Percentiles rank a stretch among this genome's conserved stretches.
Evolutionary conservation across 2,329 filamentous ascomycete species (phyloP).

Genomic region (Neocatenulostroma microsporum): DNA sequence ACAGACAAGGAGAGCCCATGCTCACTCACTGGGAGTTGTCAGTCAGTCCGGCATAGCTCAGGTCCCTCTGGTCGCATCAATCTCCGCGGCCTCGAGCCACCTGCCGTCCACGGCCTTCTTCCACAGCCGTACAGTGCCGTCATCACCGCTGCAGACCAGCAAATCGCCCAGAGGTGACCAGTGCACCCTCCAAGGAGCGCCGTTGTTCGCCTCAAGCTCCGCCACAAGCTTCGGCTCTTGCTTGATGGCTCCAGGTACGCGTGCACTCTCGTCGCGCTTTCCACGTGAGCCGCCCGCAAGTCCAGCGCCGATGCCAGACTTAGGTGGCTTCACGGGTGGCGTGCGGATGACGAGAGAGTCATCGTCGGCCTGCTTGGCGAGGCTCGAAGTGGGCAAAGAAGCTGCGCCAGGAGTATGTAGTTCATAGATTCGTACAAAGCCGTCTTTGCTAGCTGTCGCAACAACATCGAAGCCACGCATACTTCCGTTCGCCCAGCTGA

Average conservation of each 20-base stretch:
- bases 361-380: conserved; percentile 13
- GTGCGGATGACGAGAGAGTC: conserved; percentile 7
- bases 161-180: conserved; percentile 59
- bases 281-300: conserved; percentile 42
- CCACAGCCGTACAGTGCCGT: conserved; percentile 52
- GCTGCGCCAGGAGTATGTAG: conserved; percentile 53
- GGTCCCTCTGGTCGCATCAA: conserved; percentile 29
- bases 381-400: conserved; percentile 34
- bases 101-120: conserved; percentile 42
- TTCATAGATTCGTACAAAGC: conserved; percentile 80
- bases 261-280: conserved; percentile 47
- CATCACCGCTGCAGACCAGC: conserved; percentile 67
- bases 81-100: conserved; percentile 44
- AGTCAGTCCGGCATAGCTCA: too few species aligned
- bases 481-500: conserved; percentile 88
- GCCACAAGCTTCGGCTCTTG: conserved; percentile 59
- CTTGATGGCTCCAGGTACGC: conserved; percentile 55
- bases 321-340: conserved; percentile 23
- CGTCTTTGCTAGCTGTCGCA: conserved; percentile 89
- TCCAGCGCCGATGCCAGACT: conserved; percentile 49
- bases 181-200: conserved; percentile 68
- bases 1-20: too few species aligned
- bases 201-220: conserved; percentile 58
- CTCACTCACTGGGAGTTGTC: too few species aligned
- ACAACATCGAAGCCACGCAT: conserved; percentile 84